Percentiles rank a stretch among this genome's conserved stretches.
Evolutionary conservation across 257 asterid species (phyloP).

Genomic region (Craterostigma plantagineum): DNA sequence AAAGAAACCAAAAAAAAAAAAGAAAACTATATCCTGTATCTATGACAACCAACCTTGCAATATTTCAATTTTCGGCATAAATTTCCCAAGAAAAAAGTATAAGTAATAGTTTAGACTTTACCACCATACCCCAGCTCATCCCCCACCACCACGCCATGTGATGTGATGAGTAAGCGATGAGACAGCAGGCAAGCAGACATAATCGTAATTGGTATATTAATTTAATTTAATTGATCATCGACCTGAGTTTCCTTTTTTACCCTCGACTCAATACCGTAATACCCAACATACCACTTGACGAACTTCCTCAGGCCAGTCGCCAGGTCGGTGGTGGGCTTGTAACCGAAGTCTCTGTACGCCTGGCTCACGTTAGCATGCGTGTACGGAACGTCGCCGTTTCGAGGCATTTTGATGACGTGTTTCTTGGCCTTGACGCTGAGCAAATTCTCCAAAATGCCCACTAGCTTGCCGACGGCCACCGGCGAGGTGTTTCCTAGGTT

Average conservation of each 20-base stretch:
- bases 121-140: too few species aligned
- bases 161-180: too few species aligned
- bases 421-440: slow-evolving; percentile 49
- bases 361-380: slow-evolving; percentile 90
- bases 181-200: too few species aligned
- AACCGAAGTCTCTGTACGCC: slow-evolving; percentile 68
- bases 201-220: slow-evolving; percentile 8
- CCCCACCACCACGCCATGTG: too few species aligned
- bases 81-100: too few species aligned
- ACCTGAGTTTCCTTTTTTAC: slow-evolving; percentile 34
- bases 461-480: slow-evolving; percentile 80
- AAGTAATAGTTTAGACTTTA: too few species aligned
- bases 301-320: slow-evolving; percentile 67
- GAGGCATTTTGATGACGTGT: slow-evolving; percentile 64
- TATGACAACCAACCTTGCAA: too few species aligned
- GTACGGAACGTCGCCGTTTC: slow-evolving; percentile 95
- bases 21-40: too few species aligned
- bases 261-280: slow-evolving; percentile 76
- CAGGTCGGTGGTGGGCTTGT: slow-evolving; percentile 82
- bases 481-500: slow-evolving; percentile 85
- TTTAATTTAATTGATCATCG: slow-evolving; percentile 16
- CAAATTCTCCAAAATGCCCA: slow-evolving; percentile 52
- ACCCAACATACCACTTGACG: slow-evolving; percentile 76
- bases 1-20: too few species aligned
- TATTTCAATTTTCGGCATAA: too few species aligned